phyloP scores from a whole-genome alignment of 768 basidiomycete genomes.

The Leccinellum luteum region DNA sequence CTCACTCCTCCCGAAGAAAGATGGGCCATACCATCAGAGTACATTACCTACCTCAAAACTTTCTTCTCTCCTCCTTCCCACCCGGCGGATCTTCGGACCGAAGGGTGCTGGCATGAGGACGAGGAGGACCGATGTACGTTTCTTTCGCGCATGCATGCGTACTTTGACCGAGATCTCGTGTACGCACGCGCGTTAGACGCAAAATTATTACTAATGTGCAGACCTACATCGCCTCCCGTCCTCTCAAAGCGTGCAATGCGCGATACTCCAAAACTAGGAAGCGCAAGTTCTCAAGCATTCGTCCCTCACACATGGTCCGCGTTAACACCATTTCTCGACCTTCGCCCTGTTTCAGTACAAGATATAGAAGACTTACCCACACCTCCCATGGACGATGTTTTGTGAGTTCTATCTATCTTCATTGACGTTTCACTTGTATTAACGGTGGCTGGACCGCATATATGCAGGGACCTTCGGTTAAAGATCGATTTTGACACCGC shows the following conservation, averaged over 20 bases:
- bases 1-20: slow-evolving; percentile 43
- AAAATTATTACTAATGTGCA: slow-evolving; percentile 22
- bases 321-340: slow-evolving; percentile 20
- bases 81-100: slow-evolving; percentile 33
- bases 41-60: slow-evolving; percentile 19
- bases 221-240: slow-evolving; percentile 43
- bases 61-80: slow-evolving; percentile 10
- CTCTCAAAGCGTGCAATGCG: slow-evolving; percentile 43
- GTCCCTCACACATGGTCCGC: slow-evolving; percentile 23
- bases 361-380: slow-evolving; percentile 29
- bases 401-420: slow-evolving; percentile 34
- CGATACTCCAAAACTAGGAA: slow-evolving; percentile 46
- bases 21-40: slow-evolving; percentile 33
- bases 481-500: slow-evolving; percentile 28
- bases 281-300: slow-evolving; percentile 21
- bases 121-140: slow-evolving; percentile 36
- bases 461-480: slow-evolving; percentile 32
- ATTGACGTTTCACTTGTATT: neutral
- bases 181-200: slow-evolving; percentile 21
- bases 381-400: slow-evolving; percentile 34
- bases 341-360: slow-evolving; percentile 30
- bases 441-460: neutral
- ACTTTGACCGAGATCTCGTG: neutral
- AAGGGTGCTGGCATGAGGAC: slow-evolving; percentile 33
- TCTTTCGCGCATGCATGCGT: slow-evolving; percentile 16